Conservation (phyloP, 495 filamentous ascomycete genomes). For the Venustampulla echinocandica region DNA sequence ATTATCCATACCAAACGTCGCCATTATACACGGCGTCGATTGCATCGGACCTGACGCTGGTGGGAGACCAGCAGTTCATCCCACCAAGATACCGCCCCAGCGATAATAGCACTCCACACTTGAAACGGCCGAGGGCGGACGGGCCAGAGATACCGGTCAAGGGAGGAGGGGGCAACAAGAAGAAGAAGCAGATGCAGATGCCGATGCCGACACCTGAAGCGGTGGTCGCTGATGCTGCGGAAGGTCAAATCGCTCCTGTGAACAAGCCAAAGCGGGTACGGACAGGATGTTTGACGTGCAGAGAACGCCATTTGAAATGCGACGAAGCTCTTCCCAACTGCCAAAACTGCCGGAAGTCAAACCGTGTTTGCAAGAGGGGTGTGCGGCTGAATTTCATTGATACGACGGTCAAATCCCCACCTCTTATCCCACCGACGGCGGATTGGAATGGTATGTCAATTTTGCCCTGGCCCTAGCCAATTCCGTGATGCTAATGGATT, state of each 20-base stretch:
- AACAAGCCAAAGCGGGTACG: constrained; percentile 60
- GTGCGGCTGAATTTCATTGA: constrained; percentile 91
- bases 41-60: constrained; percentile 17
- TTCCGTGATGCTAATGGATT: constrained; percentile 9
- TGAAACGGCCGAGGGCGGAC: constrained; percentile 22
- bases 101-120: constrained; percentile 16
- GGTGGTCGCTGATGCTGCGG: constrained; percentile 17
- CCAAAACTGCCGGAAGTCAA: constrained; percentile 82
- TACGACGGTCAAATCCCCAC: constrained; percentile 62
- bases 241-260: constrained; percentile 22
- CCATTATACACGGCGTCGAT: constrained; percentile 21
- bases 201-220: constrained; percentile 16
- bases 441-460: constrained; percentile 59
- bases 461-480: background rate
- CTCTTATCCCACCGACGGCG: constrained; percentile 48
- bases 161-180: constrained; percentile 4
- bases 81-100: constrained; percentile 7
- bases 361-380: constrained; percentile 74
- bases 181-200: background rate
- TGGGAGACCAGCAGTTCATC: constrained; percentile 17
- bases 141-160: constrained; percentile 13
- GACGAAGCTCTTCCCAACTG: constrained; percentile 79
- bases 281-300: constrained; percentile 71
- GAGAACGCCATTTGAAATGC: constrained; percentile 57
- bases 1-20: constrained; percentile 20